These are phyloP conservation scores for Monosporascus ibericus DNA, from an alignment of 2,329 filamentous ascomycete genomes.

Conservation along the genomic window DNA sequence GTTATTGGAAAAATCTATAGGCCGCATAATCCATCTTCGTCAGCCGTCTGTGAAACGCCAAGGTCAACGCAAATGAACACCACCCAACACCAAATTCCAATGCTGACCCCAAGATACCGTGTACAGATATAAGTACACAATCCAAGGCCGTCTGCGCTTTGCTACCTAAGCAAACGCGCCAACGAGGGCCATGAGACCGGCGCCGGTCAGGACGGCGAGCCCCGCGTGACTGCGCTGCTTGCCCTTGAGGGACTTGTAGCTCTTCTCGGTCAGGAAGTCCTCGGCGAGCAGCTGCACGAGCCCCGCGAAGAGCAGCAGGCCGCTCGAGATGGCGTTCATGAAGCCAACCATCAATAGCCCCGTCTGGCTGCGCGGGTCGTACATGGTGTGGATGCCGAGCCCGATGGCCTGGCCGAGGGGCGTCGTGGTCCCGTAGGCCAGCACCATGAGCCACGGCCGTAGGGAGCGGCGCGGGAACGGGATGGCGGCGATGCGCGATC, in stretches of 20 bases:
- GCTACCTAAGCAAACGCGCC: constrained; percentile 61
- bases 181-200: constrained; percentile 63
- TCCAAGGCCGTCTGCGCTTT: constrained; percentile 1
- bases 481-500: constrained; percentile 76
- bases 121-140: background rate
- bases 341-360: constrained; percentile 78
- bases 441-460: constrained; percentile 78
- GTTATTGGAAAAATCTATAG: background rate
- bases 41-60: background rate
- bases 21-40: background rate
- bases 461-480: constrained; percentile 68
- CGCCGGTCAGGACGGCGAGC: constrained; percentile 56
- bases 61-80: background rate
- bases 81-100: background rate
- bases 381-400: constrained; percentile 68
- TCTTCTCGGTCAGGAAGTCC: constrained; percentile 74
- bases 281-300: constrained; percentile 80
- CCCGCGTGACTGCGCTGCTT: constrained; percentile 57
- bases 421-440: constrained; percentile 71
- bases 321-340: constrained; percentile 81
- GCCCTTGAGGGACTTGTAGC: constrained; percentile 60
- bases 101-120: background rate
- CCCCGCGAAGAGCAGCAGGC: constrained; percentile 74
- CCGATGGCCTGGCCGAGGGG: constrained; percentile 81
- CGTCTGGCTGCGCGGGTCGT: constrained; percentile 70